Base-by-base conservation (phyloP, 1,284 basidiomycete species). In the Cutaneotrichosporon sp. region DNA sequence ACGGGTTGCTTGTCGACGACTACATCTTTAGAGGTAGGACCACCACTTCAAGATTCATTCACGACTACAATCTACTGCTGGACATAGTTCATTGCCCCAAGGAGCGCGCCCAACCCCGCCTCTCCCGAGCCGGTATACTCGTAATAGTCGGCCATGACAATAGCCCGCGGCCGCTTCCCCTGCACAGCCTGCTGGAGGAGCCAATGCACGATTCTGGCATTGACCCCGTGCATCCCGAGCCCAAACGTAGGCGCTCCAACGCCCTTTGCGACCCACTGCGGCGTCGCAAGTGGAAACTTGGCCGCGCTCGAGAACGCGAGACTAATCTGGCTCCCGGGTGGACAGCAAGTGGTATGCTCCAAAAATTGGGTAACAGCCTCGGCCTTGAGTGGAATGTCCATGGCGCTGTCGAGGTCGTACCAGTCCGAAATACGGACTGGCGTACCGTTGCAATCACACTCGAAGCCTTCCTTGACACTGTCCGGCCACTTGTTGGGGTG, bases 401-500 rank as follows among this genome's bases (percentile, higher is more conserved):
- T 80, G 76, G 92, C 89, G 0, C 88, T 88, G 5, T 86, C 84
- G 57, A 94, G 87, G 49, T 82, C 81, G 76, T 92, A 92, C 91
- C 92, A 94, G 76, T 94, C 92, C 60, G 92, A 89, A 4, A 85
- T 90, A 64, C 86, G 83, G 10, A 93, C 87, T 32, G 84, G 76
- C 0, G 86, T 89, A 1, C 70, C 73, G 26, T 52, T 52, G 55
- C 73, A 76, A 63, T 86, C 82, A 90, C 91, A 93, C 42, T 84
- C 82, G 74, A 93, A 95, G 0, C 87, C 89, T 5, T 83, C 80
- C 70, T 85, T 86, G 56, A 78, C 81, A 70, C 86, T 91, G 78
- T 94, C 87, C 1, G 90, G 91, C 92, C 92, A 95, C 2, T 80
- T 82, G 1, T 85, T 85, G 4, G 91, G 91, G 72, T 92, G 90